Base-by-base conservation (phyloP, 805 yeast genomes). In the Monosporozyma siamensis region DNA sequence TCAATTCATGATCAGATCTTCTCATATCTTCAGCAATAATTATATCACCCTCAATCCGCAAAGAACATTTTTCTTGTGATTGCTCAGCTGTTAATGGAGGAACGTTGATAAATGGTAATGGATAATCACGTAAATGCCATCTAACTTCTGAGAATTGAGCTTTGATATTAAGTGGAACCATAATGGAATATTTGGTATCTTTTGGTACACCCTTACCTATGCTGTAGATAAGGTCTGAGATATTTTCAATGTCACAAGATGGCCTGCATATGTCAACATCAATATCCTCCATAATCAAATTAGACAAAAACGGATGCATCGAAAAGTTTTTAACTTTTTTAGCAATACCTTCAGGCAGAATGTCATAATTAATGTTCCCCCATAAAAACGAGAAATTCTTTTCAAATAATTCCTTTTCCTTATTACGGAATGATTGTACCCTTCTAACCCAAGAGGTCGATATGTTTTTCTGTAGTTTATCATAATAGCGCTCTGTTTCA, bases 151-250 rank as follows among this genome's bases (percentile, higher is more conserved):
- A 63, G 30, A 84, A 66, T 12, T 64, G 68, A 40, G 84, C 64
- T 42, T 79, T 75, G 11, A 82, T 34, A 57, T 66, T 66, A 42
- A 78, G 52, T 0, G 97, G 97, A 2, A 88, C 53, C 56, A 81
- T 56, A 15, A 84, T 67, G 1, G 90, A 77, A 58, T 77, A 89
- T 40, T 68, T 55, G 0, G 87, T 76, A 44, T 82, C 85, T 41
- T 56, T 54, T 0, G 97, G 97, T 10, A 82, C 74, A 0, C 92
- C 94, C 56, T 87, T 88, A 2, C 97, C 97, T 6, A 82, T 67
- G 4, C 77, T 72, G 54, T 80, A 60, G 22, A 89, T 56, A 55
- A 77, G 89, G n/a, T 76, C 61, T 1, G 82, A 73, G 24, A 84
- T 64, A 6, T 74, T 65, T 2, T 66, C 69, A 8, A 69, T 46